Evolutionary conservation across 148 eudicot species (phyloP).

Genomic region (Bassia scoparia): DNA sequence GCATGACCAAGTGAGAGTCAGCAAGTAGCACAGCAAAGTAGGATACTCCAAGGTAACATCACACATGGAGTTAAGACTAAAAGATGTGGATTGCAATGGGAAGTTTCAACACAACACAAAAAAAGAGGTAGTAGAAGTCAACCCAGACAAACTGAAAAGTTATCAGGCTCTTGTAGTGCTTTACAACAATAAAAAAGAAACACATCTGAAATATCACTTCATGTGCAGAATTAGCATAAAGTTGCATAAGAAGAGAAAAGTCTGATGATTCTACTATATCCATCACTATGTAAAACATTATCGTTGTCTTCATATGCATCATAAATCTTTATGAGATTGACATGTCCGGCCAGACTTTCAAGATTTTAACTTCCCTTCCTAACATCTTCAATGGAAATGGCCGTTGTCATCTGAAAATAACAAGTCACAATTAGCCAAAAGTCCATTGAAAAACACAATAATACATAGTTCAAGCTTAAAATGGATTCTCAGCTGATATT

Average conservation of each 20-base stretch:
- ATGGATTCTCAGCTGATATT: constrained; percentile 1
- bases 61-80: neutral
- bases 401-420: constrained; percentile 88
- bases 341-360: constrained; percentile 78
- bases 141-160: constrained; percentile 10
- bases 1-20: constrained; percentile 2
- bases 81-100: neutral
- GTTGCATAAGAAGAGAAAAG: neutral
- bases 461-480: too few species aligned
- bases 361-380: constrained; percentile 91
- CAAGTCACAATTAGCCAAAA: constrained; percentile 12
- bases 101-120: neutral
- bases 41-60: neutral
- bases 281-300: constrained; percentile 90
- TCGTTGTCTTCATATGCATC: constrained; percentile 91
- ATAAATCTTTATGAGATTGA: constrained; percentile 65
- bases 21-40: neutral
- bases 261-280: constrained; percentile 54
- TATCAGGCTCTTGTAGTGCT: neutral
- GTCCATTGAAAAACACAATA: constrained; percentile 1
- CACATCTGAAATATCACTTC: neutral
- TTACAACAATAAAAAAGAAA: neutral
- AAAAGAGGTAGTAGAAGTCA: neutral
- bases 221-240: neutral
- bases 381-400: constrained; percentile 95